Conservation (phyloP, 2,329 filamentous ascomycete genomes). For the Amylocarpus encephaloides region DNA sequence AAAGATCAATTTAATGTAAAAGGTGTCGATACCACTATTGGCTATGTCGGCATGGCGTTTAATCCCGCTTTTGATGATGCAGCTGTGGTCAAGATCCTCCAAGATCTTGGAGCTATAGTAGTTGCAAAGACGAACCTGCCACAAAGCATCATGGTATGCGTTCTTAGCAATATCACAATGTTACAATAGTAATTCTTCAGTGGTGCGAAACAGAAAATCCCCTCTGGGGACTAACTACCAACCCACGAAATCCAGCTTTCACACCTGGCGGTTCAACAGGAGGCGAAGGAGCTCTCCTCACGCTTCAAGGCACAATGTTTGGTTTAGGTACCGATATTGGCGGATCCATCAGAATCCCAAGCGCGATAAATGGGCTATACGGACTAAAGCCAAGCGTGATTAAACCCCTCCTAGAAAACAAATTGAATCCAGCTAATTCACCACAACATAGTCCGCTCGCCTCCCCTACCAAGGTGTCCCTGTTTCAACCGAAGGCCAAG, state of each 20-base stretch:
- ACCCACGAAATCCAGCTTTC: slow-evolving; percentile 37
- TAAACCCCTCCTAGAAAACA: too few relatives aligned
- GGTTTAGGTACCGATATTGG: slow-evolving; percentile 48
- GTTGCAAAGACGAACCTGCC: too few relatives aligned
- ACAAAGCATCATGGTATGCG: too few relatives aligned
- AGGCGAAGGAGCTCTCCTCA: slow-evolving; percentile 38
- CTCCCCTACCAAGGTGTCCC: slow-evolving; percentile 52
- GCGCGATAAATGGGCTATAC: slow-evolving; percentile 42
- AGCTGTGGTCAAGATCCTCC: too few relatives aligned
- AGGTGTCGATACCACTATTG: too few relatives aligned
- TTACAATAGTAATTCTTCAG: too few relatives aligned
- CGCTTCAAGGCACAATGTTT: slow-evolving; percentile 37
- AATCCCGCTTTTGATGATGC: too few relatives aligned
- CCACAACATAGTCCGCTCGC: slow-evolving; percentile 26
- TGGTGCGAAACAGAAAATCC: slow-evolving; percentile 50
- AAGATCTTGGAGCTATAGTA: too few relatives aligned
- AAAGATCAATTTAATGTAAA: slow-evolving; percentile 53
- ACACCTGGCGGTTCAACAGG: slow-evolving; percentile 44
- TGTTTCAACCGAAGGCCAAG: slow-evolving; percentile 57
- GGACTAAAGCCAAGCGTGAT: slow-evolving; percentile 21
- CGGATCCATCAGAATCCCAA: slow-evolving; percentile 44
- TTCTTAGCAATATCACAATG: too few relatives aligned
- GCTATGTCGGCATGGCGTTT: too few relatives aligned
- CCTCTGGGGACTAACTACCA: slow-evolving; percentile 43
- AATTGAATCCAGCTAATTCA: too few relatives aligned